These are phyloP conservation scores for Ogataea polymorpha DNA, from an alignment of 805 yeast species.

Conservation along the genomic window DNA sequence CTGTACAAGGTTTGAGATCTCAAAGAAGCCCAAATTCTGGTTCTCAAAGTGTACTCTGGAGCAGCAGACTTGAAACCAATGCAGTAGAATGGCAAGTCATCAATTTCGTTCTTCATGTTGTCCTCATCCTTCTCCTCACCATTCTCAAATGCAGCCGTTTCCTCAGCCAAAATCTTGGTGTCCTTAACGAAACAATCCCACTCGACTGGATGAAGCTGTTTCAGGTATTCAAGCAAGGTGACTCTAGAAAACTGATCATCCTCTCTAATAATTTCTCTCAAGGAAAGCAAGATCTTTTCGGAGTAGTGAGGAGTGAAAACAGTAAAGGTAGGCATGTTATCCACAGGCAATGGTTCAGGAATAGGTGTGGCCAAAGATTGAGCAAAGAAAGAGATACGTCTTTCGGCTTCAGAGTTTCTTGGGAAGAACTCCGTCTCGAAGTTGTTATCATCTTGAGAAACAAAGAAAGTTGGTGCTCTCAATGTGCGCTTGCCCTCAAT, in stretches of 20 bases:
- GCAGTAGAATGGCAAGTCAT: conserved; percentile 90
- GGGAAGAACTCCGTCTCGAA: conserved; percentile 98
- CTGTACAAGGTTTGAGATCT: conserved; percentile 96
- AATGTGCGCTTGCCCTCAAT: conserved; percentile 97
- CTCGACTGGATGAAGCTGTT: conserved; percentile 93
- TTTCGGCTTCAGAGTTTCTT: conserved; percentile 94
- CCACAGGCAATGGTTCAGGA: conserved; percentile 98
- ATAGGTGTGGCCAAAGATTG: conserved; percentile 98
- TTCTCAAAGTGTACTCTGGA: conserved; percentile 92
- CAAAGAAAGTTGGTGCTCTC: conserved; percentile 98
- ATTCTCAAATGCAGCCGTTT: conserved; percentile 76
- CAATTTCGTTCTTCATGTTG: conserved; percentile 76
- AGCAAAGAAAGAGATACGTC: conserved; percentile 99
- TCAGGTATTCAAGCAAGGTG: conserved; percentile 87
- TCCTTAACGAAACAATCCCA: conserved; percentile 98
- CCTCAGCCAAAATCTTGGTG: conserved; percentile 92
- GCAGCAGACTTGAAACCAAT: conserved; percentile 98
- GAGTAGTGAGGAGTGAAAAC: conserved; percentile 95
- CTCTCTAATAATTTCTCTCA: conserved; percentile 94
- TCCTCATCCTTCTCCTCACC: conserved; percentile 60
- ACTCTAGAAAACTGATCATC: conserved; percentile 96
- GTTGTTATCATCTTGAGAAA: conserved; percentile 93
- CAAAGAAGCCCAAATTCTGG: conserved; percentile 97
- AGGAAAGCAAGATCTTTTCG: conserved; percentile 89
- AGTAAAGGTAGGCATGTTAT: conserved; percentile 99